Percentiles rank a stretch among this genome's conserved stretches.
Conservation (phyloP, 2,329 filamentous ascomycete species). For the Fusarium continuum region DNA sequence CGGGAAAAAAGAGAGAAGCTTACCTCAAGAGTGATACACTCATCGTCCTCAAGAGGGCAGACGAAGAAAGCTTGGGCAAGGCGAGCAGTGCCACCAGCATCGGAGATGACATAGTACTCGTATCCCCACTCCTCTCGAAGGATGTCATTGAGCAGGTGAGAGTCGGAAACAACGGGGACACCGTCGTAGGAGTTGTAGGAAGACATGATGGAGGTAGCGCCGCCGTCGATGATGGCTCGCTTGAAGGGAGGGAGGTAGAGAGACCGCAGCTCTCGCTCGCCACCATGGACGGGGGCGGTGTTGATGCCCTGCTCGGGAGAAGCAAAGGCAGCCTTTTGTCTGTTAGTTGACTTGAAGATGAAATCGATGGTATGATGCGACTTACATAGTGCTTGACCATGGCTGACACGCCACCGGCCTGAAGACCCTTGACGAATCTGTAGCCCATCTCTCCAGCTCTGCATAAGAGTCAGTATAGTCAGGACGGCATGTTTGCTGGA, state of each 20-base stretch:
- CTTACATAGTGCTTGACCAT: slow-evolving; percentile 78
- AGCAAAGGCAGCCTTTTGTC: slow-evolving; percentile 65
- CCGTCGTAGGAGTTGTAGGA: slow-evolving; percentile 81
- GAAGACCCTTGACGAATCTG: slow-evolving; percentile 64
- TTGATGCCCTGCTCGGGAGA: slow-evolving; percentile 78
- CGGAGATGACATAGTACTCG: slow-evolving; percentile 70
- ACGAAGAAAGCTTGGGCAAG: slow-evolving; percentile 71
- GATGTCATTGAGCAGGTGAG: slow-evolving; percentile 73
- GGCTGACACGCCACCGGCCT: slow-evolving; percentile 71
- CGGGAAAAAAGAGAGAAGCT: not conserved
- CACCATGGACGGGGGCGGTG: slow-evolving; percentile 65
- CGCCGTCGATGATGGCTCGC: slow-evolving; percentile 74
- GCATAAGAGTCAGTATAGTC: slow-evolving; percentile 11
- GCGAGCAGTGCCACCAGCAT: slow-evolving; percentile 76
- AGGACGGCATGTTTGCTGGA: too few species aligned
- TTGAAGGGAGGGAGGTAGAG: slow-evolving; percentile 71
- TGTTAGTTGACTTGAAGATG: not conserved
- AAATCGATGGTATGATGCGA: not conserved
- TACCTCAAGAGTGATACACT: slow-evolving; percentile 69
- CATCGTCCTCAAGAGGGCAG: slow-evolving; percentile 68
- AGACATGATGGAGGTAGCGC: slow-evolving; percentile 75
- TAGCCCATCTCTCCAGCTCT: slow-evolving; percentile 73
- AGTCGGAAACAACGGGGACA: slow-evolving; percentile 71
- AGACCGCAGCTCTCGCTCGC: slow-evolving; percentile 63
- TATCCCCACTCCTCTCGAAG: slow-evolving; percentile 78